Evolutionary conservation across 2,329 filamentous ascomycete species (phyloP), one percentile per base, ranked within the genome.

Genomic region (Remersonia thermophila): DNA sequence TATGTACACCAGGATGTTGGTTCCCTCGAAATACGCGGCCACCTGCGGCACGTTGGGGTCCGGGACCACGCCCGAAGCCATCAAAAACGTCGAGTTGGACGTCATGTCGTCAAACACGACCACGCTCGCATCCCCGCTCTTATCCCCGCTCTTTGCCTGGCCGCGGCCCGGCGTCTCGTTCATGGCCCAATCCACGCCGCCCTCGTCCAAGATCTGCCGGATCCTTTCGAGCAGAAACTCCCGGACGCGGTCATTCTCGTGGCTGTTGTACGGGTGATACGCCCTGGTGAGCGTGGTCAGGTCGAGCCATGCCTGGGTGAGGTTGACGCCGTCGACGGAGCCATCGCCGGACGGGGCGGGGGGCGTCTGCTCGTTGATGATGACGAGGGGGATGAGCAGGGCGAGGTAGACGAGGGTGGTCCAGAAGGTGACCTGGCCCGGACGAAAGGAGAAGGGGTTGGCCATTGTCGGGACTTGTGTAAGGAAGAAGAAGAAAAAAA

Each of bases 1-100:
- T 40, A 98, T 82, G 51, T 95, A 94, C 27, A 94, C 78, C 43
- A 95, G 79, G 46, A 95, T 77, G 51, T 96, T 98, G 43, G 76
- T 89, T 23, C 85, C 83, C 59, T 96, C 87, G 50, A 93, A 95
- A 55, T 96, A 95, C 18, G 84, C 73, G 17, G 61, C 73, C 32
- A 43, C 37, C 14, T 40, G 37, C 10, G 42, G 40, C 3, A 26
- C 33, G 16, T 25, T 31, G 8, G 42, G 33, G 29, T 35, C 26
- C 5, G 39, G 33, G 4, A 40, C 42, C 6, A 45, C 32, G 12
- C 39, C 35, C 10, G 58, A 55, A 2, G 51, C 56, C 36, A 62
- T 61, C 5, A 65, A 61, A 30, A 75, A 75, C 27, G 86, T 91
- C 36, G 83, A 71, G 52, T 95, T 96, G 23, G 84, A 82, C 28